Evolutionary conservation across 352 stramenopile species (phyloP).

Genomic region (Halophytophthora batemanensis): DNA sequence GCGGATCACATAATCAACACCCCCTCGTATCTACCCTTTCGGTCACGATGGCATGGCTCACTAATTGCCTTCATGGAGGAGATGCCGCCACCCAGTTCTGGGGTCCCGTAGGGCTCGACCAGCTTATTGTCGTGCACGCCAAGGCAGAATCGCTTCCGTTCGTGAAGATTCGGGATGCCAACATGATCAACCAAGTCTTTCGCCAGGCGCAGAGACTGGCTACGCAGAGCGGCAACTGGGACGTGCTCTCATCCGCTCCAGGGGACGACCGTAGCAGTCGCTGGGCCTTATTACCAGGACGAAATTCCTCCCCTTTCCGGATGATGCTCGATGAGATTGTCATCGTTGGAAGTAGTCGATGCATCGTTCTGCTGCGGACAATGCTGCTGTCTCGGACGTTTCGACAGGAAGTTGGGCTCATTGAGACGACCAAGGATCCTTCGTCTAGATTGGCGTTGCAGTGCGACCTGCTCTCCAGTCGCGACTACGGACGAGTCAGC

Average conservation of each 20-base stretch:
- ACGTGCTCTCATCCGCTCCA: slow-evolving; percentile 8
- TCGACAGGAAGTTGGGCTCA: slow-evolving; percentile 7
- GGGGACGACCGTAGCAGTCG: background rate
- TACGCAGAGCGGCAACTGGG: slow-evolving; percentile 5
- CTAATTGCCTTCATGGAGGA: slow-evolving; percentile 40
- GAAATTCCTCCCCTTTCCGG: slow-evolving; percentile 28
- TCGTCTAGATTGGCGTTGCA: slow-evolving; percentile 15
- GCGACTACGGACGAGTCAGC: slow-evolving; percentile 25
- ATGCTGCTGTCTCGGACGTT: slow-evolving; percentile 29
- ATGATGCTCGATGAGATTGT: slow-evolving; percentile 31
- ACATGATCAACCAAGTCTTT: slow-evolving; percentile 31
- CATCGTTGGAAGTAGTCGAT: slow-evolving; percentile 10
- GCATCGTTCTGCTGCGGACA: slow-evolving; percentile 17
- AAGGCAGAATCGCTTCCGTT: slow-evolving; percentile 33
- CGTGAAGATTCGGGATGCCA: slow-evolving; percentile 30
- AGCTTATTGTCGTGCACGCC: slow-evolving; percentile 22
- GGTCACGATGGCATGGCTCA: slow-evolving; percentile 23
- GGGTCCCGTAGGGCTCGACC: slow-evolving; percentile 16
- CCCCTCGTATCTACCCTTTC: slow-evolving; percentile 19
- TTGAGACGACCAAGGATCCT: background rate
- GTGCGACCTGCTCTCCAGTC: slow-evolving; percentile 21
- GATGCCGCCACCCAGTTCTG: slow-evolving; percentile 33
- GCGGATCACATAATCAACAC: slow-evolving; percentile 19
- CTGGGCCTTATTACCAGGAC: background rate
- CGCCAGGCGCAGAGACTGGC: slow-evolving; percentile 1